These are phyloP conservation scores for Colletotrichum simmondsii DNA, from an alignment of 2,329 filamentous ascomycete species.

Conservation along the genomic window DNA sequence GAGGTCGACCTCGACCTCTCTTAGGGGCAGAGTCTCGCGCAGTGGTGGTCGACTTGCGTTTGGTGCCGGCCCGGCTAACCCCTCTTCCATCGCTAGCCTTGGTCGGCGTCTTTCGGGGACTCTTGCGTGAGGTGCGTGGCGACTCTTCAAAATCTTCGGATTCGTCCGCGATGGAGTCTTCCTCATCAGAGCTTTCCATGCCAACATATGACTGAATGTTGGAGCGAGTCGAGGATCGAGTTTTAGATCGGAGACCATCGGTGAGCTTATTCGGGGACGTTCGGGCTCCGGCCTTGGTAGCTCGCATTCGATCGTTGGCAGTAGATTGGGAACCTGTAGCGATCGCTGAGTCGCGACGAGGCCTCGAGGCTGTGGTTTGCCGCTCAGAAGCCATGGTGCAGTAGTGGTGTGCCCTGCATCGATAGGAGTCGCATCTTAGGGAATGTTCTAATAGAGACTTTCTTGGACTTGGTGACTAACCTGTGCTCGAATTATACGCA, in stretches of 20 bases:
- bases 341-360: slow-evolving; percentile 20
- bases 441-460: background rate
- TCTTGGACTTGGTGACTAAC: background rate
- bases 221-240: slow-evolving; percentile 6
- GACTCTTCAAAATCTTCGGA: slow-evolving; percentile 1
- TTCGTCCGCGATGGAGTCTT: background rate
- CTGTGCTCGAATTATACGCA: background rate
- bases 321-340: background rate
- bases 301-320: background rate
- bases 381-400: slow-evolving; percentile 21
- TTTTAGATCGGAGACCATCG: background rate
- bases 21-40: background rate
- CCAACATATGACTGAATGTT: slow-evolving; percentile 2
- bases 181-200: slow-evolving; percentile 11
- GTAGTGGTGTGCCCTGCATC: slow-evolving; percentile 4
- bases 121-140: background rate
- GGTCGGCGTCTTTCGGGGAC: background rate
- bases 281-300: slow-evolving; percentile 7
- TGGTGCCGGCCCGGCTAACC: background rate
- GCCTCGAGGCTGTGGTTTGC: background rate
- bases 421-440: slow-evolving; percentile 14
- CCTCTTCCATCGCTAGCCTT: background rate
- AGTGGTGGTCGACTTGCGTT: background rate
- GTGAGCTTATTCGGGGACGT: background rate
- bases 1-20: background rate